Percentiles rank a stretch among this genome's conserved stretches.
These are phyloP conservation scores for Candida easanensis DNA, from an alignment of 805 yeast species.

Conservation along the genomic window DNA sequence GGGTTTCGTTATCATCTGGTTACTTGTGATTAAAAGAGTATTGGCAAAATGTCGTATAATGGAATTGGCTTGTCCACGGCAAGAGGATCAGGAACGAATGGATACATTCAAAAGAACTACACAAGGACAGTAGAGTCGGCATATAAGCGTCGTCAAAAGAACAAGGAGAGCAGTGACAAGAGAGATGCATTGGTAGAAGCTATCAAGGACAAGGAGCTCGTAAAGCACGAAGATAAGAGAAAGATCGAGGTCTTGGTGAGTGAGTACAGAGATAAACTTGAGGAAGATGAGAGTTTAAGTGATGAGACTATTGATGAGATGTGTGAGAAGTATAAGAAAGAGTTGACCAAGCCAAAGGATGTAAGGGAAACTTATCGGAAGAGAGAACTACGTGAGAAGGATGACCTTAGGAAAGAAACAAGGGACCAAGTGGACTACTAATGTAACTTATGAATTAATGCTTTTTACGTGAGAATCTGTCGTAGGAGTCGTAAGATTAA, in stretches of 20 bases:
- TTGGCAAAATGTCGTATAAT: conserved; percentile 46
- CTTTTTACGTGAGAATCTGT: background rate
- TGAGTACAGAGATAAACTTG: conserved; percentile 50
- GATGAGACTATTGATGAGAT: conserved; percentile 35
- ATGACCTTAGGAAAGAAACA: conserved; percentile 1
- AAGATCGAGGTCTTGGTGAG: conserved; percentile 37
- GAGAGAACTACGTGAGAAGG: conserved; percentile 9
- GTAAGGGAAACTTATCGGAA: conserved; percentile 13
- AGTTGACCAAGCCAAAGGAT: conserved; percentile 16
- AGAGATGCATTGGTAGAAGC: conserved; percentile 9
- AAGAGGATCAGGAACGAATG: conserved; percentile 64
- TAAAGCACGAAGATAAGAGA: conserved; percentile 23
- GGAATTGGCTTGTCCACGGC: conserved; percentile 57
- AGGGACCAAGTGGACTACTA: background rate
- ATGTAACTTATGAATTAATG: background rate
- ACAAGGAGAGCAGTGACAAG: conserved; percentile 14
- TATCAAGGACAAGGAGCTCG: conserved; percentile 19
- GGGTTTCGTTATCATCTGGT: too few relatives aligned
- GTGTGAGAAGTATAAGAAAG: conserved; percentile 30
- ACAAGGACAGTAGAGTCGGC: conserved; percentile 34
- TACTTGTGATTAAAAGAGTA: too few relatives aligned
- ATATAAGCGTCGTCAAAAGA: conserved; percentile 35
- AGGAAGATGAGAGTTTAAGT: conserved; percentile 39
- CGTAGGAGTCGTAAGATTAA: too few relatives aligned
- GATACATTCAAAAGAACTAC: conserved; percentile 49